Conservation (phyloP, 257 asterid species). For the Orobanche coerulescens region DNA sequence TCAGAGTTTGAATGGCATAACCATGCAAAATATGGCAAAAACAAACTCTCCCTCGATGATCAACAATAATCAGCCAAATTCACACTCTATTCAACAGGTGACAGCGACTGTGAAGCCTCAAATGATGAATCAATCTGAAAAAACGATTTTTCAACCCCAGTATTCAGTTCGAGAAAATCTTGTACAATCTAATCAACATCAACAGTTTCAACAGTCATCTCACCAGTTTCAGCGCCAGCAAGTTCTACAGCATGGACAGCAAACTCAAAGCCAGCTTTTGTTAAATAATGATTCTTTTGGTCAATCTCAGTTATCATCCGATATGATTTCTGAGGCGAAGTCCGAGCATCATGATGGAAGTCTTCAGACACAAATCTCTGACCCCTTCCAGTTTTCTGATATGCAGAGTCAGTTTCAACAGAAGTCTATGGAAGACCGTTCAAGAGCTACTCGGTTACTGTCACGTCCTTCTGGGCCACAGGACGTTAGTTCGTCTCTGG, state of each 20-base stretch:
- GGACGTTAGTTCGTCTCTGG: conserved; percentile 36
- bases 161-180: conserved; percentile 51
- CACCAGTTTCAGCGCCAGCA: conserved; percentile 63
- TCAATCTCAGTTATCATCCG: conserved; percentile 52
- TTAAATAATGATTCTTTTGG: conserved; percentile 46
- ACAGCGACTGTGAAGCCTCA: conserved; percentile 41
- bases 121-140: conserved; percentile 45
- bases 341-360: conserved; percentile 40
- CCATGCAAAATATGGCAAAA: conserved; percentile 51
- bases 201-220: conserved; percentile 46
- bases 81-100: conserved; percentile 48
- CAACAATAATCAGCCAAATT: conserved; percentile 39
- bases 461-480: conserved; percentile 46
- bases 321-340: conserved; percentile 39
- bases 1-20: conserved; percentile 45
- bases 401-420: conserved; percentile 53
- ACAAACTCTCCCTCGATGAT: conserved; percentile 41
- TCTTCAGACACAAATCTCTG: conserved; percentile 47
- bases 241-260: conserved; percentile 60
- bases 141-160: conserved; percentile 47
- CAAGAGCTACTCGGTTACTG: conserved; percentile 46
- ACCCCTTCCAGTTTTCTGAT: conserved; percentile 55
- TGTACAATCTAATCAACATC: conserved; percentile 48
- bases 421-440: conserved; percentile 45
- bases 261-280: conserved; percentile 52